Base-by-base conservation (phyloP, 208 protist species). In the Lotmaria passim region DNA sequence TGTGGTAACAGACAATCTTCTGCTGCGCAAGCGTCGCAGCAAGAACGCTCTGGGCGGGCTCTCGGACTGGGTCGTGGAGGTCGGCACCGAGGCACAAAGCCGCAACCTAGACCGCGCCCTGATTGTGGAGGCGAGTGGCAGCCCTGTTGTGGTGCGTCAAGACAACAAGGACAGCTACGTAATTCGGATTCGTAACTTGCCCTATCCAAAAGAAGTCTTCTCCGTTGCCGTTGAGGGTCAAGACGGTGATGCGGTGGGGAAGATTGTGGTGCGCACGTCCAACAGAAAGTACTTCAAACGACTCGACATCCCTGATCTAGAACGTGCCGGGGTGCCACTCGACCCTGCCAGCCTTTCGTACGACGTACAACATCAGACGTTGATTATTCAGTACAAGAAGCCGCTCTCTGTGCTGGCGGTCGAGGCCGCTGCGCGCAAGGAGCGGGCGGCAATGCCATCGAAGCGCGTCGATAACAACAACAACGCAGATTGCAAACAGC, bases 201-300 rank as follows among this genome's bases (percentile, higher is more conserved):
- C 89, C 17, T 98, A 98, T 80, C 69, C 89, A 1, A 88, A 81
- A 62, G 83, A 96, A 0, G 83, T 91, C 24, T 98, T 95, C 68
- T 69, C 70, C 14, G 79, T 98, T 14, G 70, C 79, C 2, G 74
- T 98, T 4, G 96, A 98, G 59, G 56, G 71, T 4, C 59, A 71
- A 8, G 64, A 76, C 8, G 47, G 60, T 7, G 73, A 89, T 43
- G 41, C 72, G 26, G 59, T 93, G 1, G 89, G 87, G 15, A 84
- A 93, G 75, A 91, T 98, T 57, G 93, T 98, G 1, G 88, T 98
- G 43, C 88, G 95, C 23, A 98, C 97, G 12, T 85, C 74, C n/a
- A 98, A 98, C 82, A 98, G 96, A 58, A 98, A 98, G 78, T 98
- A 98, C 56, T 98, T 94, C 63, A 98, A 98, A 80, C 70, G 90